Evolutionary conservation across 2,329 filamentous ascomycete species (phyloP).

Genomic region (Talaromyces sp.): DNA sequence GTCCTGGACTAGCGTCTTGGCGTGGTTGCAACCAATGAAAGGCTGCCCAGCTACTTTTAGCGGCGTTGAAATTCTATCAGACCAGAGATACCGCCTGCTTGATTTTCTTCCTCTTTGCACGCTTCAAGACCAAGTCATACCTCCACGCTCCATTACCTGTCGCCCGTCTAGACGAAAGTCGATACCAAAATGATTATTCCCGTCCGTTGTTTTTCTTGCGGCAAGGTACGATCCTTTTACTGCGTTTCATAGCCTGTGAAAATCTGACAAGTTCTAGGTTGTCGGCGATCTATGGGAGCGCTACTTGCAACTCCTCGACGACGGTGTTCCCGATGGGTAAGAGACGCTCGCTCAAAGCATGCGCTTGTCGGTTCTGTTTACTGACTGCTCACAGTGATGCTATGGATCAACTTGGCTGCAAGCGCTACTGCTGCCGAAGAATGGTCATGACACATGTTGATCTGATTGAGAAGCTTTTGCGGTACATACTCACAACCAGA

Average conservation of each 20-base stretch:
- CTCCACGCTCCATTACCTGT: background rate
- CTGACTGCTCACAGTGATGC: constrained; percentile 65
- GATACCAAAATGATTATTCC: constrained; percentile 83
- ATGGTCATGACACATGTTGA: constrained; percentile 99
- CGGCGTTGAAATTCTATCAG: constrained; percentile 12
- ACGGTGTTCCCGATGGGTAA: constrained; percentile 72
- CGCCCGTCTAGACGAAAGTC: background rate
- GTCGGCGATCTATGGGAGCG: constrained; percentile 96
- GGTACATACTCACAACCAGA: constrained; percentile 56
- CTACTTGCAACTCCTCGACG: constrained; percentile 84
- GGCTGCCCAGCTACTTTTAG: constrained; percentile 3
- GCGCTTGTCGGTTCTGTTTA: background rate
- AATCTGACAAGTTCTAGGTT: constrained; percentile 59
- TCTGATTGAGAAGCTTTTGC: constrained; percentile 94
- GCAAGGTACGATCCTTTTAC: constrained; percentile 67
- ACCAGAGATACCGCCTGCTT: background rate
- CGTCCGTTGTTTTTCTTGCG: constrained; percentile 97
- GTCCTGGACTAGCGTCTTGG: constrained; percentile 16
- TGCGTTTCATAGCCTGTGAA: constrained; percentile 6
- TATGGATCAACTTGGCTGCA: constrained; percentile 90
- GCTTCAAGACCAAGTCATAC: background rate
- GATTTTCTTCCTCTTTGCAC: constrained; percentile 5
- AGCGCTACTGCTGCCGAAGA: constrained; percentile 95
- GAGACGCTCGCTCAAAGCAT: constrained; percentile 27
- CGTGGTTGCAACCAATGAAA: background rate